Evolutionary conservation across 2,329 filamentous ascomycete species (phyloP).

Genomic region (Sclerotinia trifoliorum): DNA sequence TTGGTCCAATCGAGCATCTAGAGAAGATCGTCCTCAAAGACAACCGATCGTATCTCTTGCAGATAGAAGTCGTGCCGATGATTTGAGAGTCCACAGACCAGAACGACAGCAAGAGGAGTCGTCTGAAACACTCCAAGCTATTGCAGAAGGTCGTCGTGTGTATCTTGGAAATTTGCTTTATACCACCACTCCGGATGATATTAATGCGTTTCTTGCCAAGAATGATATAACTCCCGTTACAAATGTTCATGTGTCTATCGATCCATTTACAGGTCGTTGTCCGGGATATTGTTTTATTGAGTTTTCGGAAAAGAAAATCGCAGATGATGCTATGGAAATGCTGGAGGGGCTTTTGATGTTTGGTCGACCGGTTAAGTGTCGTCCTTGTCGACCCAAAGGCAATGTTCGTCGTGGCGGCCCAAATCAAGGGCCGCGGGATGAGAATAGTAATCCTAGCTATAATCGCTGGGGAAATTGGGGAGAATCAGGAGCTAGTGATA

Average conservation of each 20-base stretch:
- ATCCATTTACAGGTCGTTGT: constrained; percentile 4
- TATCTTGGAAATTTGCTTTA: constrained; percentile 15
- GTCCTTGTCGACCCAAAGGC: neutral
- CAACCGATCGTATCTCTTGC: constrained; percentile 9
- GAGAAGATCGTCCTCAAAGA: neutral
- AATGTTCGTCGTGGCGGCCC: neutral
- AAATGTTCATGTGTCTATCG: constrained; percentile 1
- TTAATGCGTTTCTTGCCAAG: neutral
- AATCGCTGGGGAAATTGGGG: constrained; percentile 15
- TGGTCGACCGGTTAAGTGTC: neutral
- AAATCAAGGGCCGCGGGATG: neutral
- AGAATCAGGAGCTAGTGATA: neutral
- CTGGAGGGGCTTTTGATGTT: neutral
- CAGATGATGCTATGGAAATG: neutral
- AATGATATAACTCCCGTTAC: neutral
- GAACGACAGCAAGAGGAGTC: constrained; percentile 3
- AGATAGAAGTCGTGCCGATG: neutral
- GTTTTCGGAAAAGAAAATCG: neutral
- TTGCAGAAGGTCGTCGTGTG: constrained; percentile 5
- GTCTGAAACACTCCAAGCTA: neutral
- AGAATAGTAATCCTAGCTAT: neutral
- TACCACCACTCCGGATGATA: neutral
- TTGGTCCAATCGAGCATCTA: neutral
- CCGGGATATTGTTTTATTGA: constrained; percentile 13
- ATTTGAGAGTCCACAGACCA: neutral